phyloP scores from a whole-genome alignment of 2,329 filamentous ascomycete genomes.

The Colletotrichum spaethianum region DNA sequence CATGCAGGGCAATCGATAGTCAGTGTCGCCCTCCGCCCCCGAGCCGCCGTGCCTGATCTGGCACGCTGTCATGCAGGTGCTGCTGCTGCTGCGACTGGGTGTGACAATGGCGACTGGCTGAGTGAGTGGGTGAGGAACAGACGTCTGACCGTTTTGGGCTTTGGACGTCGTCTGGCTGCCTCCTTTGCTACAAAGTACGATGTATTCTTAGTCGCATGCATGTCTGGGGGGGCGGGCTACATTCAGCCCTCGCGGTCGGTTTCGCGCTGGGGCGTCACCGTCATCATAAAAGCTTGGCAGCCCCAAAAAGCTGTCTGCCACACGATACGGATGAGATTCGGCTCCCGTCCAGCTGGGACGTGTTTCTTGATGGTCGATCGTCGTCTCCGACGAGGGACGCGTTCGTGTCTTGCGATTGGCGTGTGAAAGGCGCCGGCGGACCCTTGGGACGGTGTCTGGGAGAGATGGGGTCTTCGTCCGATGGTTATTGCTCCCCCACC shows the following conservation, averaged over 20 bases:
- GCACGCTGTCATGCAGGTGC: conserved; percentile 1
- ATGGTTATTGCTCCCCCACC: neutral
- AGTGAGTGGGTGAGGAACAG: neutral
- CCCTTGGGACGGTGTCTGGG: neutral
- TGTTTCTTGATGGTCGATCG: neutral
- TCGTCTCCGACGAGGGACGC: neutral
- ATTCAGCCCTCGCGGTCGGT: conserved; percentile 17
- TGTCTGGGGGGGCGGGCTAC: conserved; percentile 20
- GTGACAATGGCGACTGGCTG: conserved; percentile 12
- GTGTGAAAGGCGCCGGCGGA: neutral
- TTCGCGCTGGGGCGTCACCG: conserved; percentile 8
- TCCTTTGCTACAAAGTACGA: too few species aligned
- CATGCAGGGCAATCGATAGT: conserved; percentile 38
- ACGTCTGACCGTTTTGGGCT: neutral
- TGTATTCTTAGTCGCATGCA: conserved; percentile 16
- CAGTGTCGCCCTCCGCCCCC: conserved; percentile 6
- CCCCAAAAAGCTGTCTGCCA: neutral
- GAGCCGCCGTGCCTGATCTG: conserved; percentile 25
- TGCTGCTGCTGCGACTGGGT: neutral
- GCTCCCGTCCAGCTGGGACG: neutral
- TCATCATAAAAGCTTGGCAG: conserved; percentile 24
- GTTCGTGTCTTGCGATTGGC: neutral
- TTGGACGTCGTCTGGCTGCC: neutral
- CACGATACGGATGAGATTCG: neutral
- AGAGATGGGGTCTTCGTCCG: neutral